These are phyloP conservation scores for Thymus quinquecostatus DNA, from an alignment of 257 asterid species.

Conservation along the genomic window DNA sequence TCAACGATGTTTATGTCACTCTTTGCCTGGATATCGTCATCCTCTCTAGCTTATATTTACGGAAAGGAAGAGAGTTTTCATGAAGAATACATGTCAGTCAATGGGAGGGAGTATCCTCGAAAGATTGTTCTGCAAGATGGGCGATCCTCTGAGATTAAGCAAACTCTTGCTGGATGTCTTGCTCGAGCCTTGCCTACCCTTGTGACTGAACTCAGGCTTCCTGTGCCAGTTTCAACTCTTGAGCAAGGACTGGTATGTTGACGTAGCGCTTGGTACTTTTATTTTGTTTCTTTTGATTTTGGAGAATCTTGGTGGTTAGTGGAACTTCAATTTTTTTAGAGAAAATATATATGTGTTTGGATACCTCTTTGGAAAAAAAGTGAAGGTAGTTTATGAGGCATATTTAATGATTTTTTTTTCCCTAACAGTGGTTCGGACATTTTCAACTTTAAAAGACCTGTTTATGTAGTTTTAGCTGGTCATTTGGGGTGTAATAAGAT, in stretches of 20 bases:
- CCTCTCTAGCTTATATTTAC: conserved; percentile 86
- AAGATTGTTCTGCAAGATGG: conserved; percentile 67
- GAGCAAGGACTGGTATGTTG: conserved; percentile 80
- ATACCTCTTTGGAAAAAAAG: background rate
- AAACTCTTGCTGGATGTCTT: conserved; percentile 79
- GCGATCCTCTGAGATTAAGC: conserved; percentile 78
- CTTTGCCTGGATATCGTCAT: conserved; percentile 85
- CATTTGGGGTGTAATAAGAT: conserved; percentile 1
- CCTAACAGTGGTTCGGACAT: background rate
- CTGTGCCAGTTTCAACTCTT: conserved; percentile 70
- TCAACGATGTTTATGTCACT: conserved; percentile 81
- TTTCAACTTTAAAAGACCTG: conserved; percentile 1
- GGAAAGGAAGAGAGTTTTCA: conserved; percentile 72
- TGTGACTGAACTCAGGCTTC: conserved; percentile 77
- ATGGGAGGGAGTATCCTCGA: conserved; percentile 84
- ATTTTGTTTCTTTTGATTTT: background rate
- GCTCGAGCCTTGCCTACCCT: conserved; percentile 88
- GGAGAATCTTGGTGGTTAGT: conserved; percentile 1
- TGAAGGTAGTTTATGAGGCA: background rate
- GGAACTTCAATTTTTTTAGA: background rate
- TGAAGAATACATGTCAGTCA: conserved; percentile 68
- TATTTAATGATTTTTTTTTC: background rate
- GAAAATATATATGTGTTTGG: background rate
- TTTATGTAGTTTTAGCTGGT: background rate
- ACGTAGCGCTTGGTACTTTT: background rate